Evolutionary conservation across 2,329 filamentous ascomycete genomes (phyloP).

Genomic region (Aspergillus melleus): DNA sequence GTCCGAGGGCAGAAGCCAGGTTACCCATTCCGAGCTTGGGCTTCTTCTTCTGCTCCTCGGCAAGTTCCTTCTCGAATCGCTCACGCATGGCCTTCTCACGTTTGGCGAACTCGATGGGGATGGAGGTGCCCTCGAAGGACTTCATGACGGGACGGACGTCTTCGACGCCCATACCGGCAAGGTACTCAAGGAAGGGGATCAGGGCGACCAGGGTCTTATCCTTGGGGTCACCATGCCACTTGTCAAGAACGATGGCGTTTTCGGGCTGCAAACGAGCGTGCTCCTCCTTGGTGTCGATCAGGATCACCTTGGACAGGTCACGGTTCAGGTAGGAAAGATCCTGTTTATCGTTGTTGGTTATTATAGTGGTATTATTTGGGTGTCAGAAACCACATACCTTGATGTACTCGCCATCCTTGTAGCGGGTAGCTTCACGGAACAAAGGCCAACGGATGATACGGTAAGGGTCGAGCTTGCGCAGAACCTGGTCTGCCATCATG

Average conservation of each 20-base stretch:
- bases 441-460: conserved; percentile 93
- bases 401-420: conserved; percentile 92
- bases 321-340: conserved; percentile 98
- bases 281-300: conserved; percentile 80
- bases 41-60: conserved; percentile 65
- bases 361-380: not conserved
- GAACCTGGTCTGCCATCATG: conserved; percentile 79
- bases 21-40: conserved; percentile 64
- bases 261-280: conserved; percentile 92
- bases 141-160: conserved; percentile 85
- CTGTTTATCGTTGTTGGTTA: conserved; percentile 44
- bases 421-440: conserved; percentile 94
- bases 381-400: conserved; percentile 63
- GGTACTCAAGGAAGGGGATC: conserved; percentile 96
- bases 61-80: conserved; percentile 78
- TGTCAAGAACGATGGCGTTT: conserved; percentile 87
- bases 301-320: conserved; percentile 90
- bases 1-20: conserved; percentile 70
- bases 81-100: conserved; percentile 83
- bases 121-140: conserved; percentile 85
- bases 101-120: conserved; percentile 84
- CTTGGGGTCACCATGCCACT: conserved; percentile 80
- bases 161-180: conserved; percentile 86
- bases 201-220: conserved; percentile 85
- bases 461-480: conserved; percentile 93